Base-by-base conservation (phyloP, 495 filamentous ascomycete species). In the Venustampulla echinocandica region DNA sequence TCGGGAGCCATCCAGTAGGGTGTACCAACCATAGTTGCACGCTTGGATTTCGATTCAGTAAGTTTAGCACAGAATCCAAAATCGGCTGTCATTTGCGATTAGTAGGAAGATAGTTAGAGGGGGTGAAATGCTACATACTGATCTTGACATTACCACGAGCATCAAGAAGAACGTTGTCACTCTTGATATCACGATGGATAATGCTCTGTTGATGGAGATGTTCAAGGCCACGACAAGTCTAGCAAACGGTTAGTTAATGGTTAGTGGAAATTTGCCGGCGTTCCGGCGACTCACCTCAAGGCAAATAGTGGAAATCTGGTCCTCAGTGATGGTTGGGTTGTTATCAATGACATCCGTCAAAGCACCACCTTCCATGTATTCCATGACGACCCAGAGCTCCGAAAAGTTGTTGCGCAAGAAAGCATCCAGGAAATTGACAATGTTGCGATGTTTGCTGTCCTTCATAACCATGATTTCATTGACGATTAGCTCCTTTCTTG, bases 391-490 rank as follows among this genome's bases (percentile, higher is more conserved):
- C 92, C 92, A 98, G 21, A 98, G 75, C 61, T 98, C 93, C 49
- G 82, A 77, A 62, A 84, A 87, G 57, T 87, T 85, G 56, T 94
- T 92, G 54, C 90, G 84, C 57, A 98, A 69, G 74, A 96, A 98
- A 0, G 92, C 90, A 60, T 98, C 92, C 21, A 98, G 71, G 70
- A 94, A 98, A 66, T 98, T 98, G 69, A 98, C 92, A 67, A 98
- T 97, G 64, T 98, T 98, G 18, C 85, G 78, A 63, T 97, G 90
- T 60, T 89, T 85, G 70, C 85, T 94, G 66, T 97, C 93, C 69
- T 96, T 95, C 92, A 98, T 98, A 42, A 98, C 92, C 66, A 97
- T 87, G 57, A 98, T 98, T 57, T 98, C 92, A 61, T 98, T 98
- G 30, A 98, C 92, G 60, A 98, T 98, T 57, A 98, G 69, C 71